A percentile compares a stretch with the other conserved stretches of the same genome.
phyloP scores from a whole-genome alignment of 495 filamentous ascomycete genomes.

The Lindgomyces ingoldianus region DNA sequence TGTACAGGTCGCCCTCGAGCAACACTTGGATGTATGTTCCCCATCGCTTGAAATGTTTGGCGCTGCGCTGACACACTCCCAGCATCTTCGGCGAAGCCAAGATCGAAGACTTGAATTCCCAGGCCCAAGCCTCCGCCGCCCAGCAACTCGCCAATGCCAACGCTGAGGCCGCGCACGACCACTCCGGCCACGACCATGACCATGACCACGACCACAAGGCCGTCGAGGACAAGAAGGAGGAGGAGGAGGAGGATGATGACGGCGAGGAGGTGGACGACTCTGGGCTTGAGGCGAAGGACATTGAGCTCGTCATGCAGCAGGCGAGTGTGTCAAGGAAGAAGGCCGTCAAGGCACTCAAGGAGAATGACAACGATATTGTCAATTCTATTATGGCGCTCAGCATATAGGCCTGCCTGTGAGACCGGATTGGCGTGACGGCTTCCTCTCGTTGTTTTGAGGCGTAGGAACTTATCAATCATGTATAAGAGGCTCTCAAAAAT shows the following conservation, averaged over 20 bases:
- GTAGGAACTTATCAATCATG: slow-evolving; percentile 10
- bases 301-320: slow-evolving; percentile 98
- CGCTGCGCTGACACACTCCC: slow-evolving; percentile 4
- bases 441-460: slow-evolving; percentile 1
- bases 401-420: slow-evolving; percentile 61
- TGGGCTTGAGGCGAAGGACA: slow-evolving; percentile 96
- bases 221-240: slow-evolving; percentile 73
- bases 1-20: slow-evolving; percentile 96
- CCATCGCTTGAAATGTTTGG: neutral
- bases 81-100: slow-evolving; percentile 99
- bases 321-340: slow-evolving; percentile 95
- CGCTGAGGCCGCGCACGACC: slow-evolving; percentile 62
- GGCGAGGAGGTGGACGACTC: slow-evolving; percentile 91
- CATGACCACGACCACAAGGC: slow-evolving; percentile 71
- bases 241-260: slow-evolving; percentile 83
- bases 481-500: slow-evolving; percentile 23
- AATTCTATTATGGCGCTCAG: slow-evolving; percentile 99
- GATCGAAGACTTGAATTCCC: slow-evolving; percentile 98
- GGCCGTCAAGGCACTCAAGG: slow-evolving; percentile 95
- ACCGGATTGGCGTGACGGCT: neutral
- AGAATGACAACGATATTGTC: slow-evolving; percentile 99
- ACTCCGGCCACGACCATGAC: slow-evolving; percentile 58
- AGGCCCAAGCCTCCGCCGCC: slow-evolving; percentile 89
- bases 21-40: slow-evolving; percentile 95
- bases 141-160: slow-evolving; percentile 82